phyloP scores from a whole-genome alignment of 176 grass and related monocot species.

The Themeda triandra region DNA sequence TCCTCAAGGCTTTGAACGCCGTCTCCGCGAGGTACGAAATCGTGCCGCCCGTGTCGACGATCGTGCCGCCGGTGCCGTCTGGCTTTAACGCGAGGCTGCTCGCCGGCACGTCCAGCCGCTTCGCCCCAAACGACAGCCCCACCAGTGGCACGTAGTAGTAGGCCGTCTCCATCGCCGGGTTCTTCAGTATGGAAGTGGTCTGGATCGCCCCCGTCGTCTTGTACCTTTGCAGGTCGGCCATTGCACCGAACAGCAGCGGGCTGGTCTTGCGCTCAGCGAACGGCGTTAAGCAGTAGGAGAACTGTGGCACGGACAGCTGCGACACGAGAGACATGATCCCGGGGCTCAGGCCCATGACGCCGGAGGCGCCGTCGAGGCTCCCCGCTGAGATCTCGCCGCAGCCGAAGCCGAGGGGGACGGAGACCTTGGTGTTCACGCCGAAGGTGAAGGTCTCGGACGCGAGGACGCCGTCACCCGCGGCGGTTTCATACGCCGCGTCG shows the following conservation, averaged over 20 bases:
- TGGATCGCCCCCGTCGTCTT: conserved; percentile 6
- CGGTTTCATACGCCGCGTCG: conserved; percentile 35
- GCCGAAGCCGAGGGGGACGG: conserved; percentile 29
- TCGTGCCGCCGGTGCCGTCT: conserved; percentile 42
- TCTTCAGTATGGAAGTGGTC: background rate
- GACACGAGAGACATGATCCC: conserved; percentile 4
- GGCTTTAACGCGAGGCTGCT: background rate
- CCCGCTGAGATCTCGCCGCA: conserved; percentile 16
- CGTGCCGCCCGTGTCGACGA: conserved; percentile 42
- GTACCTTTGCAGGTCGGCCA: conserved; percentile 20
- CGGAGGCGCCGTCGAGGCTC: conserved; percentile 4
- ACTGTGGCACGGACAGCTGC: background rate
- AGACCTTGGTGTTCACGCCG: conserved; percentile 1
- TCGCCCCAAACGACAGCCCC: conserved; percentile 6
- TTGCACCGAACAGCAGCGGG: conserved; percentile 19
- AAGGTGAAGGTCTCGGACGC: conserved; percentile 54
- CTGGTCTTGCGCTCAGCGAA: conserved; percentile 13
- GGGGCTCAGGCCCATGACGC: conserved; percentile 35
- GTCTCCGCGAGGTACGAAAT: conserved; percentile 6
- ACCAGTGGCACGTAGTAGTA: conserved; percentile 42
- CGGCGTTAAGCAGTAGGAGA: conserved; percentile 31
- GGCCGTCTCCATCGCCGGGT: background rate
- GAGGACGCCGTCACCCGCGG: conserved; percentile 25
- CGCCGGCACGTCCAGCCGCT: conserved; percentile 15
- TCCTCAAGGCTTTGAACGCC: conserved; percentile 24